phyloP scores from a whole-genome alignment of 345 rosid species.

The Streptanthus diversifolius region DNA sequence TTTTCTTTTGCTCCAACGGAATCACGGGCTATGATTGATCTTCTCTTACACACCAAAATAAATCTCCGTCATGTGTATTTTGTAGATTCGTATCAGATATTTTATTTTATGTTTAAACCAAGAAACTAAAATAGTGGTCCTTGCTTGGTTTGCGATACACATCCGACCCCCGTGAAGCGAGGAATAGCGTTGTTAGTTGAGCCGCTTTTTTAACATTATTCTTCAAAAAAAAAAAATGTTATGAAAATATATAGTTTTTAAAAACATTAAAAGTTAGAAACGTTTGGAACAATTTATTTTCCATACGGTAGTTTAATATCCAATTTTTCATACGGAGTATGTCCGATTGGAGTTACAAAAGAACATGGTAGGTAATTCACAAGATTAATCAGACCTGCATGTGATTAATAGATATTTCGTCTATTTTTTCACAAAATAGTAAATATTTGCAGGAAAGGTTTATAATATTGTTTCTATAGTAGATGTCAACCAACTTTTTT shows the following conservation, averaged over 20 bases:
- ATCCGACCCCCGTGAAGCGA: constrained; percentile 37
- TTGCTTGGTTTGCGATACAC: constrained; percentile 12
- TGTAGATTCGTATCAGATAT: neutral
- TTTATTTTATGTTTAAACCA: constrained; percentile 14
- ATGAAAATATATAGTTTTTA: neutral
- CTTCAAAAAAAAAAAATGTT: neutral
- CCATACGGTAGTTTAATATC: neutral
- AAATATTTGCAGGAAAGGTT: neutral
- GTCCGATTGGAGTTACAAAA: neutral
- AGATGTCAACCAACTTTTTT: neutral
- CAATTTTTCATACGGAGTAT: too few relatives aligned
- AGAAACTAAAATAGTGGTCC: constrained; percentile 24
- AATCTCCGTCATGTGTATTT: neutral
- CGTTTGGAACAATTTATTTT: neutral
- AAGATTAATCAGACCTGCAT: neutral
- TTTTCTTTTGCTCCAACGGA: constrained; percentile 17
- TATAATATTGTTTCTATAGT: neutral
- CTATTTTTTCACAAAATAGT: neutral
- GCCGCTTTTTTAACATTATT: constrained; percentile 6
- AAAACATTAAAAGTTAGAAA: neutral
- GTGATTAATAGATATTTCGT: too few relatives aligned
- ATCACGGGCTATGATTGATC: constrained; percentile 30
- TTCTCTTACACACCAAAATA: constrained; percentile 15
- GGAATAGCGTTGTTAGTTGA: constrained; percentile 33
- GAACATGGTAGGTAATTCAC: neutral